Conservation (phyloP, 2,329 filamentous ascomycete genomes). For the Fusarium mundagurra region DNA sequence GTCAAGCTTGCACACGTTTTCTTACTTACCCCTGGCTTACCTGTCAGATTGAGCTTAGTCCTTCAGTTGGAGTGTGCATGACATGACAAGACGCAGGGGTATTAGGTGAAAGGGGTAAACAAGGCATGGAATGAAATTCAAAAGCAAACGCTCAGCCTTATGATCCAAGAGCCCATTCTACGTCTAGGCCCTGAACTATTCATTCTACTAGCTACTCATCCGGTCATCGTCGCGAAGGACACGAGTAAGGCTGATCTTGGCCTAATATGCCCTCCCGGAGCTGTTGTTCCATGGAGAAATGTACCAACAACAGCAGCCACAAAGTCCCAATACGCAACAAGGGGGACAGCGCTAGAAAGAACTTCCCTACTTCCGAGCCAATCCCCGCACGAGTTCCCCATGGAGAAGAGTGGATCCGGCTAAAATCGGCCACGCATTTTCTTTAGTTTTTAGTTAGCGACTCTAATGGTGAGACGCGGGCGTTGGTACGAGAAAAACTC, state of each 20-base stretch:
- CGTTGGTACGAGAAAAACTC: conserved; percentile 7
- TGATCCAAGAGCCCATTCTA: background rate
- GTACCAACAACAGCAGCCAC: background rate
- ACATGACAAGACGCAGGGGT: background rate
- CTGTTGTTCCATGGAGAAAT: background rate
- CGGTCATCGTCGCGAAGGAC: background rate
- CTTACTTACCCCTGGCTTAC: background rate
- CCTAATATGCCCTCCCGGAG: background rate
- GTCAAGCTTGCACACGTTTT: background rate
- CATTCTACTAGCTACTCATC: background rate
- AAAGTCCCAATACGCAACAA: conserved; percentile 12
- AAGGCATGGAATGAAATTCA: background rate
- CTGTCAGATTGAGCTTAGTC: conserved; percentile 2
- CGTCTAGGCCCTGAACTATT: background rate
- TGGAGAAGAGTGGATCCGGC: conserved; percentile 20
- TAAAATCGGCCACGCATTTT: background rate
- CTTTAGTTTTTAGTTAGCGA: background rate
- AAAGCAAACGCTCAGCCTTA: conserved; percentile 3
- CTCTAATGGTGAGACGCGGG: conserved; percentile 5
- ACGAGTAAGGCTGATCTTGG: background rate
- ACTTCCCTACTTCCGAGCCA: conserved; percentile 5
- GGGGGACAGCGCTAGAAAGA: background rate
- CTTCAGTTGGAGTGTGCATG: background rate
- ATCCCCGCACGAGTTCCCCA: conserved; percentile 29
- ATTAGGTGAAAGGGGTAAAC: background rate